Conservation (phyloP, 805 yeast genomes). For the Ogataea trehalophila region DNA sequence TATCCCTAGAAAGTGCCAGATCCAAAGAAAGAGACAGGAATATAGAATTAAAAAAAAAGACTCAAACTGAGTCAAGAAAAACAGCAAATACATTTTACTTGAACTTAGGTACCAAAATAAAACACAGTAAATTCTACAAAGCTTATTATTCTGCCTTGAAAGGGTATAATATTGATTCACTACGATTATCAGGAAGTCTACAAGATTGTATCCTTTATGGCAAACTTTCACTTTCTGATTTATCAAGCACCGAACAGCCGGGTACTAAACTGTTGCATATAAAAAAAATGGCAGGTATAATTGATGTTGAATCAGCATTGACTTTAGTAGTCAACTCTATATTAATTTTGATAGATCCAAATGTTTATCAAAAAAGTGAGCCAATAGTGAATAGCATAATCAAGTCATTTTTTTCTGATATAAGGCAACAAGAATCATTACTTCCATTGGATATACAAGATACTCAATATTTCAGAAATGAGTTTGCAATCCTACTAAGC, state of each 20-base stretch:
- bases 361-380: not conserved
- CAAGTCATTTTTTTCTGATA: not conserved
- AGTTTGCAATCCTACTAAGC: not conserved
- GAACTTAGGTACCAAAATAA: not conserved
- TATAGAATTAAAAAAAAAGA: not conserved
- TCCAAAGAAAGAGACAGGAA: too few species aligned
- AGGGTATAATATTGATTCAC: not conserved
- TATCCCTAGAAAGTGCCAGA: too few species aligned
- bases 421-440: not conserved
- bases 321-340: slow-evolving; percentile 20
- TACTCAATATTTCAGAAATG: not conserved
- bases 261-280: too few species aligned
- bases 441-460: slow-evolving; percentile 1
- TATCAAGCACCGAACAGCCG: not conserved
- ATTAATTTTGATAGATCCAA: slow-evolving; percentile 4
- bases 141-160: not conserved
- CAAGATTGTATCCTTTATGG: slow-evolving; percentile 4
- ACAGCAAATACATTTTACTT: not conserved
- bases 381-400: not conserved
- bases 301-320: slow-evolving; percentile 23
- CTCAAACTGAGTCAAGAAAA: not conserved
- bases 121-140: slow-evolving; percentile 1
- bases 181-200: slow-evolving; percentile 1
- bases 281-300: slow-evolving; percentile 7
- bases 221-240: not conserved